phyloP scores from a whole-genome alignment of 805 yeast genomes.

The Candida glaebosa region DNA sequence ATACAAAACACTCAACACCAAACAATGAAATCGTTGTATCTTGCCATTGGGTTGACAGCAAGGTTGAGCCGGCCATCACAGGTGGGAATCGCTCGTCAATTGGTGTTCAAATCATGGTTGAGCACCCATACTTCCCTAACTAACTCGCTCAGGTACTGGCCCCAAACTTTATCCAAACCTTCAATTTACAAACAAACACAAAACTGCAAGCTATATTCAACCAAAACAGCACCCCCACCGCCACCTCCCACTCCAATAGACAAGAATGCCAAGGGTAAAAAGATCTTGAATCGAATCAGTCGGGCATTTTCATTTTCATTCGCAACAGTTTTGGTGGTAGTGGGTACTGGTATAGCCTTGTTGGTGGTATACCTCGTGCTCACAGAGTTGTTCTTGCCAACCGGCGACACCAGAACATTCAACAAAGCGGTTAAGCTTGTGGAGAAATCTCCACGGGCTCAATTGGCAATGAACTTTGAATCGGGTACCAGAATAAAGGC shows the following conservation, averaged over 20 bases:
- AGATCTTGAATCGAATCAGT: constrained; percentile 45
- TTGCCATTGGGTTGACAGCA: neutral
- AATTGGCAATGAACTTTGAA: constrained; percentile 51
- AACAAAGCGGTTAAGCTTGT: constrained; percentile 78
- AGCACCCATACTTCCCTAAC: neutral
- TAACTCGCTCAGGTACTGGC: neutral
- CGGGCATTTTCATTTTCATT: constrained; percentile 59
- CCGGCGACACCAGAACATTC: constrained; percentile 88
- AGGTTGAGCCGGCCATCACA: neutral
- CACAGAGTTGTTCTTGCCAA: constrained; percentile 80
- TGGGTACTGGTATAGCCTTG: constrained; percentile 65
- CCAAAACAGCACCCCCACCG: constrained; percentile 9
- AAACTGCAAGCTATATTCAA: constrained; percentile 5
- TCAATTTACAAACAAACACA: neutral
- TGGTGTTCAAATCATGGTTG: neutral
- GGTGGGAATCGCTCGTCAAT: neutral
- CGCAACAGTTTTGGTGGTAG: constrained; percentile 60
- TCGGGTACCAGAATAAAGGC: constrained; percentile 69
- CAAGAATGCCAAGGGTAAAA: constrained; percentile 37
- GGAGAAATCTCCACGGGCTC: constrained; percentile 63
- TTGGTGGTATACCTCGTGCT: constrained; percentile 70
- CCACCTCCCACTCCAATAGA: constrained; percentile 35
- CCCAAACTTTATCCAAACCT: neutral
- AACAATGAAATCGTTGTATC: constrained; percentile 1
- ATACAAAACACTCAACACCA: too few species aligned